These are phyloP conservation scores for Phoma sp. DNA, from an alignment of 2,329 filamentous ascomycete genomes.

Conservation along the genomic window DNA sequence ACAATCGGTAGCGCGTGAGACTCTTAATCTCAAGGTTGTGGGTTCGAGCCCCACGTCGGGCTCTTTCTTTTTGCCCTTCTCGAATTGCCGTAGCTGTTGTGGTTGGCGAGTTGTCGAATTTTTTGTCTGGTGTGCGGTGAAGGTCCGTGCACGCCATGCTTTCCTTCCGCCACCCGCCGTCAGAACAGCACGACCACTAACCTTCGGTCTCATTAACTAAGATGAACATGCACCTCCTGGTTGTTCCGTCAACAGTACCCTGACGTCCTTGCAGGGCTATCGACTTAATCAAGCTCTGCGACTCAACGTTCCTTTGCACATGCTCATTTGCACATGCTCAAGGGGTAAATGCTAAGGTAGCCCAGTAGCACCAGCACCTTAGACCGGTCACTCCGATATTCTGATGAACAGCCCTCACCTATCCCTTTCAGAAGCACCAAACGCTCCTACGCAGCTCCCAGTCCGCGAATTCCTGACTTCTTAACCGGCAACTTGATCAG, in stretches of 20 bases:
- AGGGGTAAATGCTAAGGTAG: neutral
- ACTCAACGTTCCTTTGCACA: neutral
- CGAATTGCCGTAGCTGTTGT: neutral
- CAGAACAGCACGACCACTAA: neutral
- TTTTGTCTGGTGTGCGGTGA: neutral
- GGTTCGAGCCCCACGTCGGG: conserved; percentile 53
- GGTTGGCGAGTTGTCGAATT: neutral
- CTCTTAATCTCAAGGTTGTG: conserved; percentile 44
- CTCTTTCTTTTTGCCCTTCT: conserved; percentile 4
- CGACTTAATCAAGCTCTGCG: neutral
- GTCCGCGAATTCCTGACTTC: neutral
- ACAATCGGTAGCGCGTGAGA: conserved; percentile 33
- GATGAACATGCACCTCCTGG: neutral
- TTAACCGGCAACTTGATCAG: neutral
- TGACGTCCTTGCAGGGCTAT: neutral
- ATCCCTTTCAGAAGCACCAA: neutral
- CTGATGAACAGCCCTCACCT: conserved; percentile 2
- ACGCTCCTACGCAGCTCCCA: neutral
- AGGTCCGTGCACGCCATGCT: neutral
- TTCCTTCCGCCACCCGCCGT: neutral
- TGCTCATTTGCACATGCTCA: neutral
- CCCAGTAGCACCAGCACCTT: neutral
- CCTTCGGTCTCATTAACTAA: neutral
- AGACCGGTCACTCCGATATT: neutral
- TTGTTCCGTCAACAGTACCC: neutral